A percentile compares a stretch with the other conserved stretches of the same genome.
Conservation (phyloP, 2,329 filamentous ascomycete species). For the Curvularia eragrostidis region DNA sequence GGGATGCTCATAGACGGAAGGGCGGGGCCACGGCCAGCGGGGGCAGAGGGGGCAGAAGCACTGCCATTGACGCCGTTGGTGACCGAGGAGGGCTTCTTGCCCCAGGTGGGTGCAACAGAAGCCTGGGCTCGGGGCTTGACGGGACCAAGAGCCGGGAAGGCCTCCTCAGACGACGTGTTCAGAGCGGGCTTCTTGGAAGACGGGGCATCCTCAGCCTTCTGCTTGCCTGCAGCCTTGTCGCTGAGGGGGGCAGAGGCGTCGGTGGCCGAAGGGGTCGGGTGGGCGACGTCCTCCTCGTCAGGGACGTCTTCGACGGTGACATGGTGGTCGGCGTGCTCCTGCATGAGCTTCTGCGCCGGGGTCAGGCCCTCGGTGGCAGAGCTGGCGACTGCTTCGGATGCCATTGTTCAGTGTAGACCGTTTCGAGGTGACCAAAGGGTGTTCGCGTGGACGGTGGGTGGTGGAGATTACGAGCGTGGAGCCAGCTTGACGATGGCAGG, state of each 20-base stretch:
- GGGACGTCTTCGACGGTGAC: constrained; percentile 79
- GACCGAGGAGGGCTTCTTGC: constrained; percentile 65
- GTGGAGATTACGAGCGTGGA: constrained; percentile 33
- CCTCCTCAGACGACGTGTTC: constrained; percentile 86
- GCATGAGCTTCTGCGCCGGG: constrained; percentile 65
- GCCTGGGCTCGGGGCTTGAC: constrained; percentile 67
- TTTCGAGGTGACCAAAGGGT: constrained; percentile 49
- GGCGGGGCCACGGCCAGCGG: constrained; percentile 43
- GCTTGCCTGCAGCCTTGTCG: constrained; percentile 72
- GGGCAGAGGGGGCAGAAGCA: constrained; percentile 57
- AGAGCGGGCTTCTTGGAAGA: constrained; percentile 55
- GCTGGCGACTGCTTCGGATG: constrained; percentile 47
- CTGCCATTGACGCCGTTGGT: constrained; percentile 57
- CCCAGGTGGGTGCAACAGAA: constrained; percentile 77
- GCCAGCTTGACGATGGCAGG: constrained; percentile 34
- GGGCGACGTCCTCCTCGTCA: constrained; percentile 76
- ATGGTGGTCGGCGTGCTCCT: constrained; percentile 67
- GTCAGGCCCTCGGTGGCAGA: constrained; percentile 47
- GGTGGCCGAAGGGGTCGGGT: constrained; percentile 56
- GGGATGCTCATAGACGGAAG: constrained; percentile 75
- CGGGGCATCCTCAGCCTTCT: constrained; percentile 65
- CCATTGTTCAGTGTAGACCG: constrained; percentile 49
- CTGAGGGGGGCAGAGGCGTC: constrained; percentile 54
- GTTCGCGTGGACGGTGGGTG: constrained; percentile 44
- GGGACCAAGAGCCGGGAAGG: constrained; percentile 89